Percentiles rank a stretch among this genome's conserved stretches.
phyloP scores from a whole-genome alignment of 495 filamentous ascomycete genomes.

The Niebla homalea region DNA sequence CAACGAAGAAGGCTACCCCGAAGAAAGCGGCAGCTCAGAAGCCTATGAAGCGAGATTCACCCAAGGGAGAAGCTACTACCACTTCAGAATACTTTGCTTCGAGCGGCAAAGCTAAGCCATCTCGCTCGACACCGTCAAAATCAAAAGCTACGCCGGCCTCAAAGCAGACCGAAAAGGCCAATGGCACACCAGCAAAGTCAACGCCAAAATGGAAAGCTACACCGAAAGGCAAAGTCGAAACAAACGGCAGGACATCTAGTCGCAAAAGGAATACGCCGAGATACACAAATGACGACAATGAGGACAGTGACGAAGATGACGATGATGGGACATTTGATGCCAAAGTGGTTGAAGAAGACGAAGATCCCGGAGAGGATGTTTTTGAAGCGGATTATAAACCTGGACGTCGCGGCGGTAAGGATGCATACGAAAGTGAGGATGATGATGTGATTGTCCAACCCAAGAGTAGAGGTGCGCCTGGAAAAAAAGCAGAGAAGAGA shows the following conservation, averaged over 20 bases:
- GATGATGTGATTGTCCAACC: conserved; percentile 31
- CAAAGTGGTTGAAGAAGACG: conserved; percentile 43
- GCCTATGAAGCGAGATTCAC: conserved; percentile 28
- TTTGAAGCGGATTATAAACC: conserved; percentile 50
- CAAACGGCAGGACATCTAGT: conserved; percentile 18
- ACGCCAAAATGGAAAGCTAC: conserved; percentile 17
- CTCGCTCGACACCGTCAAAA: conserved; percentile 24
- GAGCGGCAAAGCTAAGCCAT: conserved; percentile 36
- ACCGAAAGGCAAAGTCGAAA: conserved; percentile 7
- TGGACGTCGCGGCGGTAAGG: conserved; percentile 41
- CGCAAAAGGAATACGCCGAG: conserved; percentile 23
- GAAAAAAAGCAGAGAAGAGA: background rate
- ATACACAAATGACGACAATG: conserved; percentile 22
- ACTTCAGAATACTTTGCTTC: conserved; percentile 50
- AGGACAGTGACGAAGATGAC: conserved; percentile 29
- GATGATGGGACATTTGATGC: conserved; percentile 11
- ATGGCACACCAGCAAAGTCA: conserved; percentile 16
- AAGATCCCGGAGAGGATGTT: conserved; percentile 61
- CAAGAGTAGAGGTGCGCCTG: conserved; percentile 1
- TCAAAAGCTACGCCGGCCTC: conserved; percentile 7
- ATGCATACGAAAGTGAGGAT: conserved; percentile 54
- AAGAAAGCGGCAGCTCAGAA: conserved; percentile 34
- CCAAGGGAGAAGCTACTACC: conserved; percentile 39
- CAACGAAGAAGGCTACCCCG: conserved; percentile 26
- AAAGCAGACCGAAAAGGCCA: conserved; percentile 9